Percentiles rank a stretch among this genome's conserved stretches.
These are phyloP conservation scores for Boletus subparvulus DNA, from an alignment of 768 basidiomycete genomes.

Conservation along the genomic window DNA sequence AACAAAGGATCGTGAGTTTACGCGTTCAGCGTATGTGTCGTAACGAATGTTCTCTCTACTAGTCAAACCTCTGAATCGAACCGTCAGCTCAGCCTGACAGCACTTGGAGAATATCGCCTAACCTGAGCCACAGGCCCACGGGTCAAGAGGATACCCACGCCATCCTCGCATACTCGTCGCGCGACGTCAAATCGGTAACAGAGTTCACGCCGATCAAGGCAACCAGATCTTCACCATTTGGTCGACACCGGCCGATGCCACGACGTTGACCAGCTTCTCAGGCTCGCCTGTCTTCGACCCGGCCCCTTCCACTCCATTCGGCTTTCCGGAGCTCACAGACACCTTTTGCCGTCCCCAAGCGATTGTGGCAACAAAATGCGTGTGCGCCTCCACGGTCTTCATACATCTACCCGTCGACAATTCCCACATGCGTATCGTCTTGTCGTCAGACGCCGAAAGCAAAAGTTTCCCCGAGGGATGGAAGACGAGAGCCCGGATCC, in stretches of 20 bases:
- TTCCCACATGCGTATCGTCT: conserved; percentile 90
- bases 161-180: conserved; percentile 8
- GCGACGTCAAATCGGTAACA: neutral
- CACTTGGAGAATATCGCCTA: neutral
- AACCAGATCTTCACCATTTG: conserved; percentile 66
- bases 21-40: conserved; percentile 22
- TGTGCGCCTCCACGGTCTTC: conserved; percentile 86
- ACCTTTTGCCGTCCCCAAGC: conserved; percentile 70
- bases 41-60: conserved; percentile 22
- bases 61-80: conserved; percentile 1
- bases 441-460: conserved; percentile 90
- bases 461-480: conserved; percentile 89
- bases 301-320: conserved; percentile 38
- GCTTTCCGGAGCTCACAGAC: conserved; percentile 41
- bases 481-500: conserved; percentile 86
- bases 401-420: conserved; percentile 80
- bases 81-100: conserved; percentile 8
- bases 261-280: conserved; percentile 66
- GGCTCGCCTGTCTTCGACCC: conserved; percentile 32
- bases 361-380: conserved; percentile 78
- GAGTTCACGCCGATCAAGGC: conserved; percentile 39
- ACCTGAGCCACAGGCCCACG: conserved; percentile 12
- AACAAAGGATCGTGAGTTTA: conserved; percentile 33
- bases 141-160: conserved; percentile 16
- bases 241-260: conserved; percentile 68